These are phyloP conservation scores for Xylariales sp. DNA, from an alignment of 2,329 filamentous ascomycete genomes.

Conservation along the genomic window DNA sequence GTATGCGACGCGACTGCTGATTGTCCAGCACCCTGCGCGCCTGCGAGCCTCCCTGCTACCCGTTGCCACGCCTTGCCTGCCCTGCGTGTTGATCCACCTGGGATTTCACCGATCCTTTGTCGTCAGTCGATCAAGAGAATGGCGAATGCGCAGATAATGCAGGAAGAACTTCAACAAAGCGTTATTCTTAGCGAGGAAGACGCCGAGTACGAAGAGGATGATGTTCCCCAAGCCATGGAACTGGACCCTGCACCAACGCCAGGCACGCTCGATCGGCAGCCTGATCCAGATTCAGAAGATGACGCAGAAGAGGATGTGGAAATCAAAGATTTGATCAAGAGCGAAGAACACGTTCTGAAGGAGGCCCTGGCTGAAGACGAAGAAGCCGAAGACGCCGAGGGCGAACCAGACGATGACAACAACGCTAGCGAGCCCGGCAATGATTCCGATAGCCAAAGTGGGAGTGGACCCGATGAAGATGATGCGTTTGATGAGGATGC, in stretches of 20 bases:
- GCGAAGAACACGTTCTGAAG: constrained; percentile 8
- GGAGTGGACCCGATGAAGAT: constrained; percentile 29
- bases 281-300: not conserved
- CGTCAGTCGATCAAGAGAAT: constrained; percentile 24
- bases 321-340: not conserved
- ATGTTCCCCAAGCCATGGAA: constrained; percentile 20
- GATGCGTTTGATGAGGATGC: constrained; percentile 27
- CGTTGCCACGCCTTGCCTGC: not conserved
- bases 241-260: constrained; percentile 13
- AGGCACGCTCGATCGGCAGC: not conserved
- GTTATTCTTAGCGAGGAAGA: constrained; percentile 46
- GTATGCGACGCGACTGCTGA: constrained; percentile 6
- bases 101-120: not conserved
- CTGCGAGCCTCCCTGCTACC: not conserved
- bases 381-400: constrained; percentile 10
- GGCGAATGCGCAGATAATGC: constrained; percentile 49
- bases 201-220: constrained; percentile 34
- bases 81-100: not conserved
- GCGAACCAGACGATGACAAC: constrained; percentile 22
- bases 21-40: constrained; percentile 6
- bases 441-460: constrained; percentile 18
- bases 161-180: constrained; percentile 55
- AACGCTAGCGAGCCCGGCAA: constrained; percentile 16
- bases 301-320: not conserved
- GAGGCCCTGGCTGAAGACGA: not conserved